Percentiles rank a stretch among this genome's conserved stretches.
These are phyloP conservation scores for Chlamydomonas incerta DNA, from an alignment of 139 green algal genomes.

Conservation along the genomic window DNA sequence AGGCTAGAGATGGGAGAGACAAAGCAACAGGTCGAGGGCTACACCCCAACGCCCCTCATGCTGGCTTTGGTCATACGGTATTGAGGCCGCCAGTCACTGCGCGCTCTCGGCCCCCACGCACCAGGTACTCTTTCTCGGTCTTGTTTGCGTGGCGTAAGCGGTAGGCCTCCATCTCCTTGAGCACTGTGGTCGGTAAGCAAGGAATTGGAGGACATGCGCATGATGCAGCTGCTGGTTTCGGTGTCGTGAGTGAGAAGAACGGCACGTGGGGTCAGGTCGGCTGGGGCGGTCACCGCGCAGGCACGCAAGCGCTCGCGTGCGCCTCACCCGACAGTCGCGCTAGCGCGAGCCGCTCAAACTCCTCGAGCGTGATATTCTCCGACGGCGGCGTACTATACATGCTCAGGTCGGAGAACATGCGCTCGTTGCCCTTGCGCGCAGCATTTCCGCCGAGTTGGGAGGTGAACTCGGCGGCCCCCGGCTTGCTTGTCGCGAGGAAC, in stretches of 20 bases:
- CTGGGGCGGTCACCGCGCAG: too few species aligned
- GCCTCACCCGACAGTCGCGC: conserved; percentile 82
- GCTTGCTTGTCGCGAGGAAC: neutral
- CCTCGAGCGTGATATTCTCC: conserved; percentile 88
- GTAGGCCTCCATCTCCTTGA: conserved; percentile 91
- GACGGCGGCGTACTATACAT: conserved; percentile 84
- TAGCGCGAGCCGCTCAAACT: conserved; percentile 94
- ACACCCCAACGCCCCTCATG: too few species aligned
- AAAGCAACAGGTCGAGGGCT: too few species aligned
- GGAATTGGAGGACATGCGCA: neutral
- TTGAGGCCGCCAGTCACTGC: too few species aligned
- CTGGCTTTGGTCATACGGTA: too few species aligned
- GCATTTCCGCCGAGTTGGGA: neutral
- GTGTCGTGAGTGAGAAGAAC: too few species aligned
- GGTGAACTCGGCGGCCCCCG: neutral
- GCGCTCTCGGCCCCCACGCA: too few species aligned
- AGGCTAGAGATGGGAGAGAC: neutral
- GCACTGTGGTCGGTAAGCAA: conserved; percentile 67
- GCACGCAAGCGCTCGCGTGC: too few species aligned
- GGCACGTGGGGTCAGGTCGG: too few species aligned
- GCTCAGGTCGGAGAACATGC: conserved; percentile 51
- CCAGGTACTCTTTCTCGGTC: conserved; percentile 57
- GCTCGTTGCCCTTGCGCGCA: neutral
- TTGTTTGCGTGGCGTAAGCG: conserved; percentile 70
- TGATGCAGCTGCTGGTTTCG: too few species aligned